phyloP scores from a whole-genome alignment of 805 yeast species.

The Saccharomycopsis microspora region DNA sequence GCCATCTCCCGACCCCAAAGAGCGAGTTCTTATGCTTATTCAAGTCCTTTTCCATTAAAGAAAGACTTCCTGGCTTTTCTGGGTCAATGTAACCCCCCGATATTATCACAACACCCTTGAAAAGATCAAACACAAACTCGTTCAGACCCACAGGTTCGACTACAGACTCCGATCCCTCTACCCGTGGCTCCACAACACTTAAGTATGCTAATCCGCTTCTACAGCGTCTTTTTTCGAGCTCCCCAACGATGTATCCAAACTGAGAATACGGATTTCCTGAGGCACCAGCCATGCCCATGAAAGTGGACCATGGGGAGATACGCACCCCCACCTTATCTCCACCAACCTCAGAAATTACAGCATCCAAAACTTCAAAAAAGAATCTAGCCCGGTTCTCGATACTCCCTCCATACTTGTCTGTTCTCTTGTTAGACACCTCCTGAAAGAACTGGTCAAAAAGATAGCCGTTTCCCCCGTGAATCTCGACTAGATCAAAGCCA shows the following conservation, averaged over 20 bases:
- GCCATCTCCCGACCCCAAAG: slow-evolving; percentile 28
- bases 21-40: slow-evolving; percentile 32
- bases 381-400: slow-evolving; percentile 46
- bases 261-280: slow-evolving; percentile 26
- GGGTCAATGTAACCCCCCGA: slow-evolving; percentile 25
- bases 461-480: slow-evolving; percentile 58
- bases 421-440: slow-evolving; percentile 36
- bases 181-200: slow-evolving; percentile 18
- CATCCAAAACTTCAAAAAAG: slow-evolving; percentile 35
- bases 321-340: slow-evolving; percentile 37
- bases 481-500: slow-evolving; percentile 49
- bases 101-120: slow-evolving; percentile 33
- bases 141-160: slow-evolving; percentile 26
- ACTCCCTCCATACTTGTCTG: slow-evolving; percentile 54
- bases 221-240: slow-evolving; percentile 13
- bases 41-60: slow-evolving; percentile 19
- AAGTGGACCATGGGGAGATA: slow-evolving; percentile 34
- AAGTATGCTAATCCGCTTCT: slow-evolving; percentile 17
- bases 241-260: slow-evolving; percentile 20
- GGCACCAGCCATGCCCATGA: slow-evolving; percentile 29
- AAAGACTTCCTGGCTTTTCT: slow-evolving; percentile 18
- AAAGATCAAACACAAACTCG: slow-evolving; percentile 29
- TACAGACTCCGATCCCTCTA: slow-evolving; percentile 20
- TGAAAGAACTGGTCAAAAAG: slow-evolving; percentile 38
- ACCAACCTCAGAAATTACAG: slow-evolving; percentile 41